phyloP scores from a whole-genome alignment of 768 basidiomycete species.

The Phlebiopsis flavidoalba region DNA sequence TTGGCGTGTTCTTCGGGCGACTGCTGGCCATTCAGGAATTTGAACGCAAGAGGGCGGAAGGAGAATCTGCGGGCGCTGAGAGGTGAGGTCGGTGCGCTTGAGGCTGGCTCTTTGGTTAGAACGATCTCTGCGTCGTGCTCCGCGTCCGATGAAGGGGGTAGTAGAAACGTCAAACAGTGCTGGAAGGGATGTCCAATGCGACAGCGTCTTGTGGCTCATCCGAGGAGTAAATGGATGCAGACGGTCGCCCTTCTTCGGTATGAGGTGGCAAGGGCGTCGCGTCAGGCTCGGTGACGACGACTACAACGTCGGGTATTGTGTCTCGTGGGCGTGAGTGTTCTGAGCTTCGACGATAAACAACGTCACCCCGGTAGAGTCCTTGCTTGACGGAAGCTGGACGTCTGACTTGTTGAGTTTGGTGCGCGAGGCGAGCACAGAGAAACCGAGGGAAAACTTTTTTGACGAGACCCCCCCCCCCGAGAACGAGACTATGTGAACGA shows the following conservation, averaged over 20 bases:
- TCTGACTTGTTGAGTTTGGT: conserved; percentile 1
- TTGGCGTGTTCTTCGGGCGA: conserved; percentile 25
- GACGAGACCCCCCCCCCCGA: background rate
- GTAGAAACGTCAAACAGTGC: background rate
- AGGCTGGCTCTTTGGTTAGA: background rate
- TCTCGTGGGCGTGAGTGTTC: background rate
- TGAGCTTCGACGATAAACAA: background rate
- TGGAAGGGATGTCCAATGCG: background rate
- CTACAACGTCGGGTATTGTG: background rate
- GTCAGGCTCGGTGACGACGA: background rate
- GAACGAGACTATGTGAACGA: background rate
- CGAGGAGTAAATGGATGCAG: conserved; percentile 10
- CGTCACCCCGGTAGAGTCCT: background rate
- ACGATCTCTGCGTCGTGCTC: background rate
- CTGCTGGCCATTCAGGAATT: conserved; percentile 7
- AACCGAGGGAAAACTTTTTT: background rate
- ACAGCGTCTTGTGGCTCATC: conserved; percentile 5
- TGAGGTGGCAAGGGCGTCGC: background rate
- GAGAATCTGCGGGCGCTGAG: conserved; percentile 10
- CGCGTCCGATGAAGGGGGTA: background rate
- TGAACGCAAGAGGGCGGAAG: conserved; percentile 11
- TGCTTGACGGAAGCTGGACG: background rate
- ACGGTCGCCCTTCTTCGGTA: conserved; percentile 3
- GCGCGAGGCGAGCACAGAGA: conserved; percentile 2
- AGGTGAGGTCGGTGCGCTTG: background rate